Evolutionary conservation across 2,329 filamentous ascomycete species (phyloP), one percentile per base, ranked within the genome.

Genomic region (Geoglossum cookeanum): DNA sequence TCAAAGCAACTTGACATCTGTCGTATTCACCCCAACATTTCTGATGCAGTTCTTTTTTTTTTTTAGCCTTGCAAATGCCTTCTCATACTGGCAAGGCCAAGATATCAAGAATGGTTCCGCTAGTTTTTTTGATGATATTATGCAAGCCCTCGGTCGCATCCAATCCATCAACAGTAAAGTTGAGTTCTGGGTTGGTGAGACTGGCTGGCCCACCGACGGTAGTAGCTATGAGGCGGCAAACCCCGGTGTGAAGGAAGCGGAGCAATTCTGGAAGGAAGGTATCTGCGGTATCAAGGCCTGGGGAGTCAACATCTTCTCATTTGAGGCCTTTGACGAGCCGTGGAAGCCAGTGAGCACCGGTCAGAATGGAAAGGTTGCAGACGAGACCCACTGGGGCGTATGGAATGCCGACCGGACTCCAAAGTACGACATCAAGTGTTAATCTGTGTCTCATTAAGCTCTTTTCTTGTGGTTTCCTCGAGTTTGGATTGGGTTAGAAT

Each of bases 251-350:
- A 64, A 73, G 35, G 79, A 81, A 64, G 81, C 81, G 32, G 67
- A 74, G 60, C 71, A 69, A 29, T 87, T 79, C 72, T 86, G 75
- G 72, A 70, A 78, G 63, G 67, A 78, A 51, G 79, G 75, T 61
- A 76, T 85, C 64, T 86, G 83, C 68, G 76, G 75, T 55, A 75
- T 83, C 64, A 69, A 84, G 39, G 74, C 73, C 61, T 84, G 80
- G 79, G 80, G 79, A 59, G 74, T 80, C 61, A 84, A 85, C 63
- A 78, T 81, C 57, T 86, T 86, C 71, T 83, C 78, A 70, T 87
- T 87, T 63, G 83, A 86, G 74, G 82, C 82, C 48, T 85, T 84
- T 63, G 83, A 85, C 63, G 83, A 87, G 76, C 72, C 77, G 59
- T 84, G 80, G 79, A 86, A 86, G 77, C 80, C 82, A 57, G 68